Conservation (phyloP, 1,284 basidiomycete genomes). For the Blastosporella zonata region DNA sequence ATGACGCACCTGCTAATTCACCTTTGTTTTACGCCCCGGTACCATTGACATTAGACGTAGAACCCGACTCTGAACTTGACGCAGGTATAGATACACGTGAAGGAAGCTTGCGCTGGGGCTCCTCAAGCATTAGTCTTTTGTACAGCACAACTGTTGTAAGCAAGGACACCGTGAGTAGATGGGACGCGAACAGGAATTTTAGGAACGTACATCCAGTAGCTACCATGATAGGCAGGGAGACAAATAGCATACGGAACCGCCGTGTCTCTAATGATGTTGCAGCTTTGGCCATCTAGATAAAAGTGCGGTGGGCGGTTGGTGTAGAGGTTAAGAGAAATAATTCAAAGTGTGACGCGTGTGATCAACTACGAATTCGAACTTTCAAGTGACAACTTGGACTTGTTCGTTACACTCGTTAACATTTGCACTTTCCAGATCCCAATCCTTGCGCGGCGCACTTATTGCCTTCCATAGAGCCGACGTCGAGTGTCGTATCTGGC, state of each 20-base stretch:
- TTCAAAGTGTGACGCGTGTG: background rate
- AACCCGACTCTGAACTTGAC: background rate
- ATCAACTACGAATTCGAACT: too few relatives aligned
- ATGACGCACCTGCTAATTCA: background rate
- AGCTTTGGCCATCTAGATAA: background rate
- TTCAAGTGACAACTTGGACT: too few relatives aligned
- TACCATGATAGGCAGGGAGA: conserved; percentile 59
- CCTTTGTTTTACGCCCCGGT: background rate
- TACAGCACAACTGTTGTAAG: conserved; percentile 54
- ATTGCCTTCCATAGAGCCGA: too few relatives aligned
- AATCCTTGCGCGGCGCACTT: too few relatives aligned
- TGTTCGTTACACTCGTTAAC: too few relatives aligned
- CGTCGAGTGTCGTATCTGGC: too few relatives aligned
- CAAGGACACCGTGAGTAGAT: background rate
- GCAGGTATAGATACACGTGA: background rate
- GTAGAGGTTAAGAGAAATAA: background rate
- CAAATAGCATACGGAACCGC: conserved; percentile 55
- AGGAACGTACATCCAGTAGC: conserved; percentile 11
- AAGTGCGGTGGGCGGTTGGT: too few relatives aligned
- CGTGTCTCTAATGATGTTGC: conserved; percentile 38
- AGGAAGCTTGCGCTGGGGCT: conserved; percentile 47
- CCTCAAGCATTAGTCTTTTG: conserved; percentile 59
- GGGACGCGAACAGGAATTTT: background rate
- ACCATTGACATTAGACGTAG: conserved; percentile 12
- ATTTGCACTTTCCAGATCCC: too few relatives aligned